Conservation (phyloP, 257 asterid genomes). For the Jacaranda mimosifolia region DNA sequence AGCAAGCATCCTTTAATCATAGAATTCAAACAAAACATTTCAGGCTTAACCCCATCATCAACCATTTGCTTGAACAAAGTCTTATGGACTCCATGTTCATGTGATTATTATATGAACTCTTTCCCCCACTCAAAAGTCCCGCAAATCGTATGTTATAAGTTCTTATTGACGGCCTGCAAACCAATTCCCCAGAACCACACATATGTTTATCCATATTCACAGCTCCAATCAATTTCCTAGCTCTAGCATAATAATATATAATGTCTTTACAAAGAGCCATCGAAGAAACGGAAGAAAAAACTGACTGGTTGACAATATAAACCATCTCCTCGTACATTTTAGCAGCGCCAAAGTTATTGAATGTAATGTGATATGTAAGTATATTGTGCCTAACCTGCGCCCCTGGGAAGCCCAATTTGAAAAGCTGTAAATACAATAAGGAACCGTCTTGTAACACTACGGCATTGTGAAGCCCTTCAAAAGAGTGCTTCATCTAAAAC, state of each 20-base stretch:
- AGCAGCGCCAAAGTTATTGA: conserved; percentile 83
- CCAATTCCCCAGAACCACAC: conserved; percentile 65
- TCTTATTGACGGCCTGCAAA: conserved; percentile 77
- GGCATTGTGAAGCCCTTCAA: conserved; percentile 75
- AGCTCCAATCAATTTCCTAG: conserved; percentile 78
- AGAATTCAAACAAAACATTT: conserved; percentile 73
- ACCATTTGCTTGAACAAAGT: conserved; percentile 81
- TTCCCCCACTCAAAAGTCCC: conserved; percentile 74
- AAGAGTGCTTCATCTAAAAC: conserved; percentile 65
- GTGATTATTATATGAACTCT: conserved; percentile 71
- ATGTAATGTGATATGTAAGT: conserved; percentile 62
- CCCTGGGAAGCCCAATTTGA: conserved; percentile 88
- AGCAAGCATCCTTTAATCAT: conserved; percentile 94
- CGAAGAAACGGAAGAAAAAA: conserved; percentile 64
- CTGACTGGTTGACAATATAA: conserved; percentile 75
- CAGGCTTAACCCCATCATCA: conserved; percentile 87
- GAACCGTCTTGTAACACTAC: conserved; percentile 64
- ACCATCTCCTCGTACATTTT: conserved; percentile 88
- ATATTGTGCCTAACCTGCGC: conserved; percentile 78
- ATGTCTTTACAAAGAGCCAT: conserved; percentile 79
- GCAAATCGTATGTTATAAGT: conserved; percentile 77
- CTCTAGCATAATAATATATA: conserved; percentile 81
- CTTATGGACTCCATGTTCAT: conserved; percentile 84
- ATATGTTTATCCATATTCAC: conserved; percentile 80
- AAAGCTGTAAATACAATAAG: conserved; percentile 78